Evolutionary conservation across 352 stramenopile species (phyloP).

Genomic region (Peronospora farinosa): DNA sequence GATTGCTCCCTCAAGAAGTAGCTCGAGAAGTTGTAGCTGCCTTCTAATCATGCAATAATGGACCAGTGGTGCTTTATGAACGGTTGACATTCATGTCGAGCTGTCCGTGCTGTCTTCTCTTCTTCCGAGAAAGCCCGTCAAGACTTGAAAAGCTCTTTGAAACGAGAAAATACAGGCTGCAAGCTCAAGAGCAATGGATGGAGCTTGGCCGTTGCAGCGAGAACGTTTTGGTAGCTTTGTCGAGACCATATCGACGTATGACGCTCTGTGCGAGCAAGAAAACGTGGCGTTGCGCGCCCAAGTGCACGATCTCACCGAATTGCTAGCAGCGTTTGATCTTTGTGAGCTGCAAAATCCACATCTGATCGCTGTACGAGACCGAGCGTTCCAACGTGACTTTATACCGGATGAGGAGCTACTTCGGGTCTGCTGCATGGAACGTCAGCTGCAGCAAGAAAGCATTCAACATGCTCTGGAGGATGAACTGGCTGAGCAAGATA

Average conservation of each 20-base stretch:
- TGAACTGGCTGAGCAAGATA: background rate
- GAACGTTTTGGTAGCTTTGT: constrained; percentile 4
- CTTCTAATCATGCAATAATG: too few relatives aligned
- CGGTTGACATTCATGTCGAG: too few relatives aligned
- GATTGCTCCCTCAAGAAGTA: too few relatives aligned
- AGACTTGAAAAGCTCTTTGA: too few relatives aligned
- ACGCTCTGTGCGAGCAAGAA: constrained; percentile 9
- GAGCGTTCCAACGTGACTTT: constrained; percentile 22
- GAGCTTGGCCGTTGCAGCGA: background rate
- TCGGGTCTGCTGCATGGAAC: constrained; percentile 8
- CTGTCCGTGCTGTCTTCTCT: too few relatives aligned
- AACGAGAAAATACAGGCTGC: background rate
- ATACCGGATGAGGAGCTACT: constrained; percentile 12
- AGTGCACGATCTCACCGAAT: constrained; percentile 24
- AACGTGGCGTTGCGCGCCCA: constrained; percentile 19
- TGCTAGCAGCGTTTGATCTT: constrained; percentile 28
- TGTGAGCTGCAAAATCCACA: constrained; percentile 19
- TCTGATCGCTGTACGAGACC: constrained; percentile 19
- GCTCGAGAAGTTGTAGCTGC: too few relatives aligned
- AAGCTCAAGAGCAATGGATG: background rate
- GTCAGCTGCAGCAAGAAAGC: constrained; percentile 9
- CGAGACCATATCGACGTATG: constrained; percentile 8
- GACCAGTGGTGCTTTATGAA: too few relatives aligned
- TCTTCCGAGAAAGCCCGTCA: too few relatives aligned
- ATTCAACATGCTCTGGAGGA: constrained; percentile 3